Percentiles rank a stretch among this genome's conserved stretches.
phyloP scores from a whole-genome alignment of 2,329 filamentous ascomycete genomes.

The Alternaria brassicae region DNA sequence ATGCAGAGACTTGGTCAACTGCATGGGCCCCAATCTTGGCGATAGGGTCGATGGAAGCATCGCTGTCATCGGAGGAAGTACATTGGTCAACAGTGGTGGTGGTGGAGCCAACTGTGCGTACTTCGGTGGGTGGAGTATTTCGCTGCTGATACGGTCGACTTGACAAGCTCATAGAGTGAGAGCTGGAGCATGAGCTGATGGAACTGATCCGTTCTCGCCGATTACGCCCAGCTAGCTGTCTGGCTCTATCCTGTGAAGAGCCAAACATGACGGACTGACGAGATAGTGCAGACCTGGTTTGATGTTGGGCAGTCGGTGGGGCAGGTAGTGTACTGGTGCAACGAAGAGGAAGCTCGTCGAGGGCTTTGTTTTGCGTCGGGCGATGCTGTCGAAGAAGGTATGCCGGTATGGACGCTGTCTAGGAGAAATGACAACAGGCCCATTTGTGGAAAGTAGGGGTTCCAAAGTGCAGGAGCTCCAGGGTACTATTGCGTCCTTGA shows the following conservation, averaged over 20 bases:
- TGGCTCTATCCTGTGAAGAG: constrained; percentile 44
- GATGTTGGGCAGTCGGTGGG: constrained; percentile 11
- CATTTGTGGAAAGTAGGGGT: neutral
- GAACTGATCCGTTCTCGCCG: constrained; percentile 38
- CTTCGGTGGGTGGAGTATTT: neutral
- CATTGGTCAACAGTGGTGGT: neutral
- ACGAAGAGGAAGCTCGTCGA: constrained; percentile 1
- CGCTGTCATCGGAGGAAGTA: neutral
- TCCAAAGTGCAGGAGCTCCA: neutral
- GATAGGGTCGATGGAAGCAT: neutral
- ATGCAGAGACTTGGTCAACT: neutral
- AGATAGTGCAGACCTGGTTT: constrained; percentile 7
- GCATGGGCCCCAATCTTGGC: too few relatives aligned
- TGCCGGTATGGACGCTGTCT: neutral
- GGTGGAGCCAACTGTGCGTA: neutral
- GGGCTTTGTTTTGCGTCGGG: constrained; percentile 10
- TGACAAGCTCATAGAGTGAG: constrained; percentile 25
- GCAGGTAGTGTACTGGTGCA: neutral
- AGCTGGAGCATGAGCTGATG: constrained; percentile 23
- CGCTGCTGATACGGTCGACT: constrained; percentile 16
- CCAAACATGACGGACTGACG: constrained; percentile 39
- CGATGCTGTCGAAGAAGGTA: neutral
- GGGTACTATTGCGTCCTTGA: neutral
- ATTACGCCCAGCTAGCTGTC: constrained; percentile 44
- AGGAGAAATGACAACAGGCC: neutral